Base-by-base conservation (phyloP, 2,329 filamentous ascomycete species). In the Neonectria faginata region DNA sequence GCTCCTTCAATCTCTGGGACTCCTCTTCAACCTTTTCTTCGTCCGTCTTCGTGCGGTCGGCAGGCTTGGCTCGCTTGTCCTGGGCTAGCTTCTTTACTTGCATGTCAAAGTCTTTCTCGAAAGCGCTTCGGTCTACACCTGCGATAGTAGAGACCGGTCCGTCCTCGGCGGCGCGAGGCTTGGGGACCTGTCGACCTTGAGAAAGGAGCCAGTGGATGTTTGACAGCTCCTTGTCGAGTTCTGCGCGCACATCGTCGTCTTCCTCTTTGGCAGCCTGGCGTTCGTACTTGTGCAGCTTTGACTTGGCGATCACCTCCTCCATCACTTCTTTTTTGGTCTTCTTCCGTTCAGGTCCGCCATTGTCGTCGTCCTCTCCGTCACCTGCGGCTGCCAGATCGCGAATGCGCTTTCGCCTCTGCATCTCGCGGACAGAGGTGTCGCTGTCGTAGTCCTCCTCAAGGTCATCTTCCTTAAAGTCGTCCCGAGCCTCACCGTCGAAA, bases 281-380 rank as follows among this genome's bases (percentile, higher is more conserved):
- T 80, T 98, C 94, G 75, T 95, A 94, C 80, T 97, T 98, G 85
- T 97, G 88, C 67, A 92, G 85, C 77, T 99, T 99, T 1, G 95
- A 98, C 80, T 99, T 99, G 65, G 94, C 93, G 70, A 99, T 97
- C 66, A 99, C 86, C 79, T 99, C 97, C 74, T 97, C 92, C 93
- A 98, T 97, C 54, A 99, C 92, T 79, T 99, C 96, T 58, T 96
- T 92, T 81, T 97, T 98, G 3, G 91, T 91, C 83, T 97, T 99
- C 79, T 97, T 97, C 64, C 91, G 87, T 73, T 95, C 91, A 0
- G 93, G 94, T 67, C 90, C 82, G 20, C 84, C 84, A 39, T 84
- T 84, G 5, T 81, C 82, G 0, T 83, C 83, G 3, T 80, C 82
- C 3, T 82, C 84, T n/a, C 80, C 82, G 3, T 82, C 84, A 1